Base-by-base conservation (phyloP, 1,284 basidiomycete species). In the Cryptococcus hybrid region DNA sequence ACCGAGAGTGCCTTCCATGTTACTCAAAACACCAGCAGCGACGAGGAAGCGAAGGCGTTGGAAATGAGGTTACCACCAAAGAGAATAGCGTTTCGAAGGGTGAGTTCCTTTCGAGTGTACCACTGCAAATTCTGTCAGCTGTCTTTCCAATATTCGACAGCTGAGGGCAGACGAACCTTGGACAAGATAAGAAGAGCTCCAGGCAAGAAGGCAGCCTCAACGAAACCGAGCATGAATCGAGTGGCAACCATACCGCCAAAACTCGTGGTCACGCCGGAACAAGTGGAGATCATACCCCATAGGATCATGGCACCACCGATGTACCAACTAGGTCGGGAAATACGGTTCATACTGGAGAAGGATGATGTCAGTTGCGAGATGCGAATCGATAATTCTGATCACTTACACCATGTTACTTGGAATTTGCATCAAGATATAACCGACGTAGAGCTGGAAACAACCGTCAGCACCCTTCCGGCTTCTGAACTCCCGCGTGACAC, bases 1-100 rank as follows among this genome's bases (percentile, higher is more conserved):
- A 0, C 88, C 87, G 34, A 81, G 77, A 55, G 79, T 80, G 2
- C 86, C 86, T 58, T 89, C 83, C 87, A 89, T 87, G 44, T 80
- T 81, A 5, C 81, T 79, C 15, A 90, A 80, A 53, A 90, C 86
- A 2, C 86, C 74, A 36, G 87, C 88, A 7, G 88, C 88, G 54
- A 92, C 83, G n/a, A 92, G 80, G 88, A 82, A 12, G 88, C 87
- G 69, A 90, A 89, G 2, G 88, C 88, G 75, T 88, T 89, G 0
- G 86, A 87, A 51, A 89, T 80, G n/a, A 89, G 77, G 59, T 74
- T 73, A 13, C 87, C 88, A 6, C 81, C 81, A 70, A 85, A 88
- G 2, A 91, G 80, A 55, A 89, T 81, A 0, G 87, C 85, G 50
- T 85, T 84, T 42, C 89, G 83, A 56, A 89, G 82, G 0, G 68